Conservation (phyloP, 257 asterid genomes). For the Nemophila menziesii region DNA sequence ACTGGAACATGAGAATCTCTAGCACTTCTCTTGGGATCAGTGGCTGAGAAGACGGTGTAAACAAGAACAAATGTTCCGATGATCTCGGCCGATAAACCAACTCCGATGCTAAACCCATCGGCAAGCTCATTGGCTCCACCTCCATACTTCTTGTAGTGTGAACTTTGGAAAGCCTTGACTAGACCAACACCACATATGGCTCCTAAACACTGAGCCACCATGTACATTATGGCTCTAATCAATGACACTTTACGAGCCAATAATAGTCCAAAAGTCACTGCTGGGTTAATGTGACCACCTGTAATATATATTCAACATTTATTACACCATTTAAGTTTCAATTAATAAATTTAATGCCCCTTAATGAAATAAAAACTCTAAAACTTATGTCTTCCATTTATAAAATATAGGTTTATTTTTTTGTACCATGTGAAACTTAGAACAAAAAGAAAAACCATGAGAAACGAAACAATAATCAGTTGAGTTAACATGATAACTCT, state of each 20-base stretch:
- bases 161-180: constrained; percentile 26
- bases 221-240: constrained; percentile 27
- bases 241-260: constrained; percentile 38
- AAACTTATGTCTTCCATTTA: no score
- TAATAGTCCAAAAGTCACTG: constrained; percentile 36
- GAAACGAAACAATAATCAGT: no score
- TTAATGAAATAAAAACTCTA: no score
- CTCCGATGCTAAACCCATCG: constrained; percentile 19
- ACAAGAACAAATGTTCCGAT: constrained; percentile 32
- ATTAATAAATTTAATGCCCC: no score
- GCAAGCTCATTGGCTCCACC: constrained; percentile 30
- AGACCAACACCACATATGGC: constrained; percentile 37
- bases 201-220: constrained; percentile 37
- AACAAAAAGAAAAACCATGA: no score
- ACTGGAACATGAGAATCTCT: constrained; percentile 48
- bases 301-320: no score
- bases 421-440: no score
- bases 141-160: constrained; percentile 19
- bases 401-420: no score
- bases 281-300: constrained; percentile 50
- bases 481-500: no score
- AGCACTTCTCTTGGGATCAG: constrained; percentile 47
- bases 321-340: no score
- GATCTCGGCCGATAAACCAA: constrained; percentile 30
- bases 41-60: constrained; percentile 41